phyloP scores from a whole-genome alignment of 2,329 filamentous ascomycete genomes.

The Claviceps lovelessii region DNA sequence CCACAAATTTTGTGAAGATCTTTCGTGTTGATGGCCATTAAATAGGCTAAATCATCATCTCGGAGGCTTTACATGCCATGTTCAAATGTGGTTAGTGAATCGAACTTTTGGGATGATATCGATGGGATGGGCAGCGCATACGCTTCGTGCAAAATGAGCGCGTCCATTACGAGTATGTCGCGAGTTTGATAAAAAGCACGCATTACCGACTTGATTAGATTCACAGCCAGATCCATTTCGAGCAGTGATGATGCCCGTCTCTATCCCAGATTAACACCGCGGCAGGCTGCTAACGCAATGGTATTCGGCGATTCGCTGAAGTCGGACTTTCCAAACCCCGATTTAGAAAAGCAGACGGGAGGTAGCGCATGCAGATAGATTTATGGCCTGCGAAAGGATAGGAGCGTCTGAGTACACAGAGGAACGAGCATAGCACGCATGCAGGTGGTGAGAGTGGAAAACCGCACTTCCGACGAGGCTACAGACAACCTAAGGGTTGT shows the following conservation, averaged over 20 bases:
- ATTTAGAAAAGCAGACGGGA: too few relatives aligned
- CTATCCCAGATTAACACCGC: not conserved
- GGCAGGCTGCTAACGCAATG: not conserved
- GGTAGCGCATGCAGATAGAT: too few relatives aligned
- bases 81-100: not conserved
- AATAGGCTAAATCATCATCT: conserved; percentile 73
- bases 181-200: conserved; percentile 79
- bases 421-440: too few relatives aligned
- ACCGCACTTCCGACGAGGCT: too few relatives aligned
- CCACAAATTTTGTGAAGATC: conserved; percentile 82
- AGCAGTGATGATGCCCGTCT: not conserved
- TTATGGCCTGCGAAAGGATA: too few relatives aligned
- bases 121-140: conserved; percentile 30
- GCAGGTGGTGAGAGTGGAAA: too few relatives aligned
- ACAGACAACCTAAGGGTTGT: too few relatives aligned
- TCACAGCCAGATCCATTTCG: conserved; percentile 45
- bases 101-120: not conserved
- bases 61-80: conserved; percentile 50
- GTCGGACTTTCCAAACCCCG: too few relatives aligned
- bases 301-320: too few relatives aligned
- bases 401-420: too few relatives aligned
- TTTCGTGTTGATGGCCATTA: conserved; percentile 83
- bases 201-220: conserved; percentile 71
- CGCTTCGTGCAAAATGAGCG: conserved; percentile 68
- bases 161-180: conserved; percentile 73